phyloP scores from a whole-genome alignment of 306 rosid genomes.

The Corylus avellana region DNA sequence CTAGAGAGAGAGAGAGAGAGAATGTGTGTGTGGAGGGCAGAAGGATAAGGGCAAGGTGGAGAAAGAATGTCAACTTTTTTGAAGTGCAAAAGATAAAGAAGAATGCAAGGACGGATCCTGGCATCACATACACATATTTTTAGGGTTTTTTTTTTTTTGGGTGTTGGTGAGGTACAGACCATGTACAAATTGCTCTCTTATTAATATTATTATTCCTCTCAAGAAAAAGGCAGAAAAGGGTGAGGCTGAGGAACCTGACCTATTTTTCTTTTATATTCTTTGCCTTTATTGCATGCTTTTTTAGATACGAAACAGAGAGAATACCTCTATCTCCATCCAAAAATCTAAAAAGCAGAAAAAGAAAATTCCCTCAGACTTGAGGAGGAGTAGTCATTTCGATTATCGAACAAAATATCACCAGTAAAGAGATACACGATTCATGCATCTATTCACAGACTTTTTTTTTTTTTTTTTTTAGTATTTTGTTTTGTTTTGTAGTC shows the following conservation, averaged over 20 bases:
- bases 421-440: neutral
- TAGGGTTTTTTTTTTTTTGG: neutral
- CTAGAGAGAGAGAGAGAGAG: neutral
- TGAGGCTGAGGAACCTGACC: neutral
- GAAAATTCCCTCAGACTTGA: slow-evolving; percentile 7
- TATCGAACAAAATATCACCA: slow-evolving; percentile 19
- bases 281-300: slow-evolving; percentile 29
- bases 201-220: slow-evolving; percentile 9
- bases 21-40: neutral
- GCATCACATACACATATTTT: slow-evolving; percentile 46
- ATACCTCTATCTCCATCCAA: slow-evolving; percentile 17
- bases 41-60: slow-evolving; percentile 23
- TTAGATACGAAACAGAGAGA: slow-evolving; percentile 21
- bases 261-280: slow-evolving; percentile 3
- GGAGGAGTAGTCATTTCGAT: slow-evolving; percentile 10
- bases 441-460: neutral
- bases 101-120: slow-evolving; percentile 52
- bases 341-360: neutral
- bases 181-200: slow-evolving; percentile 36
- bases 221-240: neutral
- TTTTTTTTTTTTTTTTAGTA: too few relatives aligned
- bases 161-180: slow-evolving; percentile 32
- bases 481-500: neutral
- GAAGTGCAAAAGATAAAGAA: slow-evolving; percentile 20
- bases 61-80: slow-evolving; percentile 47